Base-by-base conservation (phyloP, 768 basidiomycete genomes). In the Leucosporidium creatinivorum region DNA sequence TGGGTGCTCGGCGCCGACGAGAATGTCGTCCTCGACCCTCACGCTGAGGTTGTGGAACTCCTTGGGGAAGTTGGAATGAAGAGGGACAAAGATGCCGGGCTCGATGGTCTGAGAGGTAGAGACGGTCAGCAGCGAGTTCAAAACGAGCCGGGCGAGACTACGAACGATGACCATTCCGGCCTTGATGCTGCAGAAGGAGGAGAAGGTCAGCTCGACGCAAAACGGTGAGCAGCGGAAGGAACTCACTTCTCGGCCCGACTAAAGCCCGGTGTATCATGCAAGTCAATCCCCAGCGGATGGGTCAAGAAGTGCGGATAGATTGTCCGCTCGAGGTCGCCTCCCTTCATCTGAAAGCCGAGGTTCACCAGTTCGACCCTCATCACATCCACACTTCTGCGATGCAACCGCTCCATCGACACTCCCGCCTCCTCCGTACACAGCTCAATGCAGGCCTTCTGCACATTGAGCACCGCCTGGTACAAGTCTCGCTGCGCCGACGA, bases 291-390 rank as follows among this genome's bases (percentile, higher is more conserved):
- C 48, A 98, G 87, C 10, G 89, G 89, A 80, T 99, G 96, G 31
- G 89, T 85, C 57, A 99, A 78, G 70, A 86, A 91, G 80, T 99
- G 96, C 1, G 96, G 96, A 76, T 97, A 99, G 73, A 99, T 77
- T 36, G 80, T 73, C 31, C 87, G 79, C 69, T 89, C 84, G 55
- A 93, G 82, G 19, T 79, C 72, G 71, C 79, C 79, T 1, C 48
- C 68, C 3, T 63, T 19, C n/a, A 73, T 19, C 52, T 83, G 81
- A 75, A 91, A 87, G 18, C 68, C 71, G 1, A 92, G 82, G 73
- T 89, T 87, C 66, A 83, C 84, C 57, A 98, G 81, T 77, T 94
- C 93, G 61, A 78, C 75, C 56, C 83, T 81, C 48, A 97, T 80
- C 48, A 88, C 75, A 18, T 83, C 82, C 72, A 86, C 87, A 19